These are phyloP conservation scores for Talaromyces wortmannii DNA, from an alignment of 495 filamentous ascomycete species.

Conservation along the genomic window DNA sequence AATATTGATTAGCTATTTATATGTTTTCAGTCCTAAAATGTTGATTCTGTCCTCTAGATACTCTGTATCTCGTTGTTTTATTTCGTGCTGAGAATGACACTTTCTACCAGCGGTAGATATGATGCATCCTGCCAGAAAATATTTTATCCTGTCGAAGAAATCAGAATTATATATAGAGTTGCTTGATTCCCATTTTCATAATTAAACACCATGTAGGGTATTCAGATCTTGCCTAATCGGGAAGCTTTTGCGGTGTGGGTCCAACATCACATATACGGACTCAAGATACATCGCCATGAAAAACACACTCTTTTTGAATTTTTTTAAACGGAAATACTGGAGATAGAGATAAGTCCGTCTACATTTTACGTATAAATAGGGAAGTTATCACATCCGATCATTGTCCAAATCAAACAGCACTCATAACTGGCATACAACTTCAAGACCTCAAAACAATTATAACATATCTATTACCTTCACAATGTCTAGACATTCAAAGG, in stretches of 20 bases:
- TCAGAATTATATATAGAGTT: too few relatives aligned
- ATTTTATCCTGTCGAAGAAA: too few relatives aligned
- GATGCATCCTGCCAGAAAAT: too few relatives aligned
- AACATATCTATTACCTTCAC: background rate
- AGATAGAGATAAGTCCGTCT: background rate
- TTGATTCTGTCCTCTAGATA: too few relatives aligned
- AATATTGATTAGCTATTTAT: too few relatives aligned
- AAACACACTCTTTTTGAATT: background rate
- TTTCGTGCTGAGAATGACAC: too few relatives aligned
- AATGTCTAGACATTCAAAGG: slow-evolving; percentile 2
- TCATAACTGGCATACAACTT: background rate
- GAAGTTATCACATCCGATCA: background rate
- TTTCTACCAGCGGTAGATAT: too few relatives aligned
- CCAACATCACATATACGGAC: background rate
- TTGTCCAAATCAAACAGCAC: too few relatives aligned
- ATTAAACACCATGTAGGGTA: background rate
- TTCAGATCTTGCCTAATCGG: background rate
- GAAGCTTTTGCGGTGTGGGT: background rate
- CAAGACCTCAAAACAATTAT: background rate
- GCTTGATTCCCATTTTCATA: background rate
- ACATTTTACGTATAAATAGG: background rate
- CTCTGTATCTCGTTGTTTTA: too few relatives aligned
- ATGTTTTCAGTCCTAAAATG: too few relatives aligned
- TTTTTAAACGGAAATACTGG: background rate
- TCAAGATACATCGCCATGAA: background rate